Percentiles rank a stretch among this genome's conserved stretches.
Evolutionary conservation across 495 filamentous ascomycete genomes (phyloP).

Genomic region (Hypoxylon lienhwacheense): DNA sequence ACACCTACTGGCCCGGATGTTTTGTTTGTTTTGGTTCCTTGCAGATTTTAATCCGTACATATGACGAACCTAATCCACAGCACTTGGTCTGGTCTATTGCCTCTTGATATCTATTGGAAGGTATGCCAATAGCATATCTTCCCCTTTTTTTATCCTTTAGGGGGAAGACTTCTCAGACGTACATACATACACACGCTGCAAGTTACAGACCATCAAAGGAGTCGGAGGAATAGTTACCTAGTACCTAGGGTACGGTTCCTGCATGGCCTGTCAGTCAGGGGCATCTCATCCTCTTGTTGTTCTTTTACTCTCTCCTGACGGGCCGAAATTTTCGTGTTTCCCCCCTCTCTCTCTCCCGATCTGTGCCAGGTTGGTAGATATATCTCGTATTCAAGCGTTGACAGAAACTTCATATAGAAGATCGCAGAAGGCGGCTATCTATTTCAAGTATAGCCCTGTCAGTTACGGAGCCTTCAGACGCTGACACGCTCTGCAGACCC

Average conservation of each 20-base stretch:
- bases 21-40: conserved; percentile 25
- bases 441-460: conserved; percentile 19
- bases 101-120: neutral
- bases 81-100: neutral
- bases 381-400: conserved; percentile 35
- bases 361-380: conserved; percentile 20
- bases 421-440: conserved; percentile 14
- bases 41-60: conserved; percentile 20
- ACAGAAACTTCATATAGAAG: conserved; percentile 22
- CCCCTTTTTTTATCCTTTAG: conserved; percentile 15
- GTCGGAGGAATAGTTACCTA: conserved; percentile 29
- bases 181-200: neutral
- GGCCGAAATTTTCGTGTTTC: conserved; percentile 10
- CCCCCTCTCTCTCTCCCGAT: conserved; percentile 12
- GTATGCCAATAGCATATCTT: conserved; percentile 1
- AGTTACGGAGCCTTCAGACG: conserved; percentile 21
- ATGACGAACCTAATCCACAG: neutral
- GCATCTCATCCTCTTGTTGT: conserved; percentile 18
- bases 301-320: conserved; percentile 8
- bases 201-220: conserved; percentile 23
- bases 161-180: too few species aligned
- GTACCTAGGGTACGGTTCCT: conserved; percentile 19
- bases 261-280: conserved; percentile 28
- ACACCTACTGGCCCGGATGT: conserved; percentile 22
- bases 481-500: conserved; percentile 20